phyloP scores from a whole-genome alignment of 2,329 filamentous ascomycete species.

The Colletotrichum cordylinicola region DNA sequence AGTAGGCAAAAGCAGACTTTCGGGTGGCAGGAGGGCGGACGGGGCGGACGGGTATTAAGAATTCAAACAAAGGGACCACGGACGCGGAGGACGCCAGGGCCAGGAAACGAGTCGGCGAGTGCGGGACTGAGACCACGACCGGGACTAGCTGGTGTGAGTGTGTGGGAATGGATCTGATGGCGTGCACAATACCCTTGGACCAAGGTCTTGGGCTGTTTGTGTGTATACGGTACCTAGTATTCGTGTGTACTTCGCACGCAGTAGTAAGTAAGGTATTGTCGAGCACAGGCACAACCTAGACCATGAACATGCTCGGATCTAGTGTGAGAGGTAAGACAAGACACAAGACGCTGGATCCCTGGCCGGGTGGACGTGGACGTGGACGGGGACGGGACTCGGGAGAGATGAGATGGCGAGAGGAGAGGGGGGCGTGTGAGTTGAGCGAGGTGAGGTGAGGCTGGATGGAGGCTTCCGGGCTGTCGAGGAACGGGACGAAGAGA shows the following conservation, averaged over 20 bases:
- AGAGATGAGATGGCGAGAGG: neutral
- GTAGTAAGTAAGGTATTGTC: neutral
- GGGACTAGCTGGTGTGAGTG: neutral
- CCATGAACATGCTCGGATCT: conserved; percentile 7
- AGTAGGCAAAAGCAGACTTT: conserved; percentile 12
- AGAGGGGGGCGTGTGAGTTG: neutral
- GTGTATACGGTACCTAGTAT: neutral
- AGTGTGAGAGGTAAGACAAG: neutral
- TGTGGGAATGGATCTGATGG: conserved; percentile 11
- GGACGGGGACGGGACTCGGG: neutral
- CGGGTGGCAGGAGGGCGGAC: conserved; percentile 1
- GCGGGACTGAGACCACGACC: conserved; percentile 17
- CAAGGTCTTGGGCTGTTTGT: neutral
- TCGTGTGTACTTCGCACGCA: neutral
- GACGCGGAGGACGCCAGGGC: neutral
- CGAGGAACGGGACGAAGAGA: neutral
- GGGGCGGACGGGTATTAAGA: conserved; percentile 19
- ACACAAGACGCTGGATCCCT: conserved; percentile 14
- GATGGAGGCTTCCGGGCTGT: neutral
- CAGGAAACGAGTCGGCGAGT: conserved; percentile 1
- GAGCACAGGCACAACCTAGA: conserved; percentile 5
- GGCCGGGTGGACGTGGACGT: neutral
- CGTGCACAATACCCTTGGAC: neutral
- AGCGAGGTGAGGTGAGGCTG: conserved; percentile 9
- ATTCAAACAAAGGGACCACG: conserved; percentile 9